Evolutionary conservation across 208 protist species (phyloP).

Genomic region (Phytomonas francai): DNA sequence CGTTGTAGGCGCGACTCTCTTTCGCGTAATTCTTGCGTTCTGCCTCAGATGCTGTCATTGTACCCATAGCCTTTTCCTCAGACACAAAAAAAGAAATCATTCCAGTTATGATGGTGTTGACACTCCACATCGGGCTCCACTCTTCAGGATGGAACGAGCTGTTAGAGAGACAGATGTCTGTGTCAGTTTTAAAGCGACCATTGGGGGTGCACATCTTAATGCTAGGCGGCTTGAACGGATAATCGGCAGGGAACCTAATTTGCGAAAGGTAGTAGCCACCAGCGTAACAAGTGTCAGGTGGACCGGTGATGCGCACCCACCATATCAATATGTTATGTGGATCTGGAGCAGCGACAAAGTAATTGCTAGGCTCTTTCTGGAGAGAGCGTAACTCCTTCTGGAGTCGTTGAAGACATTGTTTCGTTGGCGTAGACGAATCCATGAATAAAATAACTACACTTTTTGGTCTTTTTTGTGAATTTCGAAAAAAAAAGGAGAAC

Average conservation of each 20-base stretch:
- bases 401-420: constrained; percentile 29
- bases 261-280: constrained; percentile 95
- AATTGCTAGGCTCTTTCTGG: constrained; percentile 15
- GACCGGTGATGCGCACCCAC: constrained; percentile 45
- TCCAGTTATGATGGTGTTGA: constrained; percentile 73
- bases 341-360: constrained; percentile 36
- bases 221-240: constrained; percentile 93
- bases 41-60: constrained; percentile 19
- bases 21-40: constrained; percentile 33
- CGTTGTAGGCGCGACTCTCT: constrained; percentile 48
- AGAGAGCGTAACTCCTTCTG: constrained; percentile 56
- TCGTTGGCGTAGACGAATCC: constrained; percentile 4
- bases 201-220: constrained; percentile 84
- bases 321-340: constrained; percentile 92
- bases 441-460: constrained; percentile 5
- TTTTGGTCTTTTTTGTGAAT: constrained; percentile 8
- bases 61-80: constrained; percentile 36
- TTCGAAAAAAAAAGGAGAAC: constrained; percentile 10
- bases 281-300: constrained; percentile 24
- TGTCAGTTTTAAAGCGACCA: constrained; percentile 65
- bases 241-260: constrained; percentile 92
- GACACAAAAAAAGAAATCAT: constrained; percentile 79
- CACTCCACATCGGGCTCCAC: constrained; percentile 85
- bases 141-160: constrained; percentile 81
- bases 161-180: constrained; percentile 74